Evolutionary conservation across 352 stramenopile species (phyloP), one percentile per base, ranked within the genome.

Genomic region (Pythium rishiriense): DNA sequence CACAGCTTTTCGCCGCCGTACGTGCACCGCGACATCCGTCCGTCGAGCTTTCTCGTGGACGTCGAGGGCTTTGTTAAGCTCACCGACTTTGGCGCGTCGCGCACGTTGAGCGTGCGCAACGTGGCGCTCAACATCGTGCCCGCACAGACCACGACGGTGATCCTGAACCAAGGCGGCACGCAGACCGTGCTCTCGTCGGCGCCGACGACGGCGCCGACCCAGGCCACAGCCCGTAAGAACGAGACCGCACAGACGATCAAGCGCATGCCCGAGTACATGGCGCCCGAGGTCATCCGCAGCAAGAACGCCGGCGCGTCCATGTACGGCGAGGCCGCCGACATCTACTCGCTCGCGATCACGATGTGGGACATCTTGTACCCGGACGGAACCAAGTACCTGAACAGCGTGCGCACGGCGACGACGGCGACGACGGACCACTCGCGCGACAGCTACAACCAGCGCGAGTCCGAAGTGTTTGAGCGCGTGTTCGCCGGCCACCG

Each of bases 21-120:
- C 29, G 41, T 85, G 25, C 76, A 85, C 61, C 68, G 76, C 19
- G 74, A 85, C 26, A 85, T 85, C 67, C 78, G 72, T n/a, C 76
- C 76, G 24, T 69, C 71, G 3, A 94, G 91, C 48, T 90, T 92
- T 45, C 68, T 90, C 5, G 68, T 90, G 1, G 58, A 69, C 37
- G 31, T 46, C 1, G 72, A 78, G 24, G 54, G 66, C 25, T 61
- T 45, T 0, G 71, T 79, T 25, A 88, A 88, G 56, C 64, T 90
- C 12, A 81, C 74, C 1, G 77, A 90, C 65, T 88, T 90, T 68
- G 79, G 81, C 0, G 78, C 80, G 25, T 77, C 74, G 9, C 62
- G 72, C 1, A 74, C 56, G 19, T 37, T 77, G 2, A 58, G 64
- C 11, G 52, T 56, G 9, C 63, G 61, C 7, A 54, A 57, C 25